Evolutionary conservation across 2,329 filamentous ascomycete genomes (phyloP).

Genomic region (Teratosphaeria viscida): DNA sequence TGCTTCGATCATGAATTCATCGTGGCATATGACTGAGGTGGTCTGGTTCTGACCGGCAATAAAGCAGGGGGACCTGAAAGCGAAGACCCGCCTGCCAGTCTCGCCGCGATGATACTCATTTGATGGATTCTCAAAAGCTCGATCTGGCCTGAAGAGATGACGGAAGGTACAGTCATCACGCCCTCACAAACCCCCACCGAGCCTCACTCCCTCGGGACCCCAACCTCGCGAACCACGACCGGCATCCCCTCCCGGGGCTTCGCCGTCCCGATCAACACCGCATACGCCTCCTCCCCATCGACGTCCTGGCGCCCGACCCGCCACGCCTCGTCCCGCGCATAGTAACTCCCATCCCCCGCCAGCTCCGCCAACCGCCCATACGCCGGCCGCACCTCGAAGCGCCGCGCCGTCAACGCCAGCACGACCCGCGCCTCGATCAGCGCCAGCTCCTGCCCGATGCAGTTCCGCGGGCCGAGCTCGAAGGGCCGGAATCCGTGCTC

Average conservation of each 20-base stretch:
- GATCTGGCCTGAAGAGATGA: too few species aligned
- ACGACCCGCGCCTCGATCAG: slow-evolving; percentile 27
- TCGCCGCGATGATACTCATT: too few species aligned
- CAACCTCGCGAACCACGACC: neutral
- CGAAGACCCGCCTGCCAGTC: too few species aligned
- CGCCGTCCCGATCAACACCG: slow-evolving; percentile 22
- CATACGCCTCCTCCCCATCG: slow-evolving; percentile 23
- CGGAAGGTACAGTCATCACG: too few species aligned
- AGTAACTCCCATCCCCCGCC: slow-evolving; percentile 25
- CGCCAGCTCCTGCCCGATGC: slow-evolving; percentile 47
- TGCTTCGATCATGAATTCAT: too few species aligned
- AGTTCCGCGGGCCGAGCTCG: slow-evolving; percentile 44
- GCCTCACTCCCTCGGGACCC: too few species aligned
- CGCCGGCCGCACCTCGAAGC: slow-evolving; percentile 38
- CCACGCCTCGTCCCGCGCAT: slow-evolving; percentile 6
- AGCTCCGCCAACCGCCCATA: slow-evolving; percentile 27
- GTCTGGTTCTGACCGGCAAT: too few species aligned
- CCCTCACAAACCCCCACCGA: neutral
- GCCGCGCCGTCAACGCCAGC: slow-evolving; percentile 38
- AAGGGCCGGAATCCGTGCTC: slow-evolving; percentile 42
- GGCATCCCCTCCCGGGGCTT: slow-evolving; percentile 27
- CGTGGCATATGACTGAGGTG: too few species aligned
- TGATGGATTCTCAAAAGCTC: too few species aligned
- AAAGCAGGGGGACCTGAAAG: too few species aligned
- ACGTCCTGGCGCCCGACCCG: slow-evolving; percentile 3